Base-by-base conservation (phyloP, 495 filamentous ascomycete species). In the Sabuloglossum arenarium region DNA sequence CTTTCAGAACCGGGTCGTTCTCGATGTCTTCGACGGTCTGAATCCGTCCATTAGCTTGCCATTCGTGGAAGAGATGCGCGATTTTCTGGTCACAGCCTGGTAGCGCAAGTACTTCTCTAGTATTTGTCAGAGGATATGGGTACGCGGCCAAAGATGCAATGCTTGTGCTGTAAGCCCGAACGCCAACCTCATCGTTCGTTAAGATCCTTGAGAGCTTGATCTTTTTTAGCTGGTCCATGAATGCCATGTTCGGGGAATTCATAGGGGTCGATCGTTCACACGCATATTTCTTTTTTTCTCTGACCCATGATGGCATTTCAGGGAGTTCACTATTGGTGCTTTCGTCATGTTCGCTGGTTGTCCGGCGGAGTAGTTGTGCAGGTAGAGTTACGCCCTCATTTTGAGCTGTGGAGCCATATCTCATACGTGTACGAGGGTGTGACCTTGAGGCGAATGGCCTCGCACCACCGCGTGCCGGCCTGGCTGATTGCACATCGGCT, bases 81-180 rank as follows among this genome's bases (percentile, higher is more conserved):
- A 88, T 84, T 66, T 94, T 96, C 1, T 67, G 64, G 28, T 87
- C 81, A 61, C 89, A 96, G 8, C 87, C 85, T 0, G 93, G 91
- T 0, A 98, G 69, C 10, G 73, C 64, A 6, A 76, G 62, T 19
- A 97, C 72, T 62, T 97, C 88, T 47, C 66, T 61, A 6, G 73
- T 61, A 6, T 67, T 67, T 16, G 64, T 69, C 45, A 86, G 59
- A 27, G 63, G 64, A 57, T 83, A 75, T 0, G 91, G 89, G 61
- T 96, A 97, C 11, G 91, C 86, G 14, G 83, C 78, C 1, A 98
- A 61, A 0, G 84, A 67, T 11, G 91, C 87, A 56, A 98, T 95
- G 50, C 80, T 80, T 5, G 82, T 87, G 54, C 84, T 87, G 64
- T 97, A 97, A 0, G 89, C 88, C n/a, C 86, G 76, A 0, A 88